Conservation (phyloP, 2,329 filamentous ascomycete genomes). For the Stachybotrys chartarum region DNA sequence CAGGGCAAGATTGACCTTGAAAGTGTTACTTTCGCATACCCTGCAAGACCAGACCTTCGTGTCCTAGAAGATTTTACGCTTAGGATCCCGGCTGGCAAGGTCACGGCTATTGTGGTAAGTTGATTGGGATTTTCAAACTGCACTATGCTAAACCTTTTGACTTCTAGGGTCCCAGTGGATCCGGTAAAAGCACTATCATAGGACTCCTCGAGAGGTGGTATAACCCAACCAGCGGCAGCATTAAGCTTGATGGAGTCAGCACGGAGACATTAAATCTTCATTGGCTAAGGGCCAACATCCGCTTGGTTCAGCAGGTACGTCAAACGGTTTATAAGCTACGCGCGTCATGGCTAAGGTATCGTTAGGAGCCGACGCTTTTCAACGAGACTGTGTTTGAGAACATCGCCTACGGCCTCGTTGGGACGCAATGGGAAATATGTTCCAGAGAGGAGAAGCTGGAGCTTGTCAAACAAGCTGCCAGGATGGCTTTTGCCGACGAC, state of each 20-base stretch:
- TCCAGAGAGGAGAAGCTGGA: constrained; percentile 29
- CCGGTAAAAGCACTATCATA: constrained; percentile 28
- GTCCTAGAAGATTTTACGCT: too few species aligned
- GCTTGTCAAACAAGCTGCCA: constrained; percentile 35
- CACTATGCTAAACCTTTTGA: too few species aligned
- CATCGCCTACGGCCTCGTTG: constrained; percentile 38
- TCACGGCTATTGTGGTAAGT: too few species aligned
- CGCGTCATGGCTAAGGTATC: neutral
- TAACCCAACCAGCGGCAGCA: constrained; percentile 17
- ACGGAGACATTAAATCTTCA: constrained; percentile 22
- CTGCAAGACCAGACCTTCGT: too few species aligned
- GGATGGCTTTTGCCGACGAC: constrained; percentile 38
- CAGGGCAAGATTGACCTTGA: too few species aligned
- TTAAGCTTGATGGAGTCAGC: constrained; percentile 21
- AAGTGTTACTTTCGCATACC: too few species aligned
- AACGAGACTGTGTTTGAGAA: constrained; percentile 37
- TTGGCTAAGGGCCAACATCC: constrained; percentile 25
- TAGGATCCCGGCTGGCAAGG: too few species aligned
- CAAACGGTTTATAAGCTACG: neutral
- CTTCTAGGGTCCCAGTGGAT: constrained; percentile 22
- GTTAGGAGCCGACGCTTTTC: constrained; percentile 32
- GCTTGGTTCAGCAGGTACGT: constrained; percentile 22
- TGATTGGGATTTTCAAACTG: too few species aligned
- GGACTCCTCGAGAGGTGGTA: constrained; percentile 29
- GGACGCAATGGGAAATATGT: constrained; percentile 24